These are phyloP conservation scores for Leishmania arabica DNA, from an alignment of 208 protist genomes.

Conservation along the genomic window DNA sequence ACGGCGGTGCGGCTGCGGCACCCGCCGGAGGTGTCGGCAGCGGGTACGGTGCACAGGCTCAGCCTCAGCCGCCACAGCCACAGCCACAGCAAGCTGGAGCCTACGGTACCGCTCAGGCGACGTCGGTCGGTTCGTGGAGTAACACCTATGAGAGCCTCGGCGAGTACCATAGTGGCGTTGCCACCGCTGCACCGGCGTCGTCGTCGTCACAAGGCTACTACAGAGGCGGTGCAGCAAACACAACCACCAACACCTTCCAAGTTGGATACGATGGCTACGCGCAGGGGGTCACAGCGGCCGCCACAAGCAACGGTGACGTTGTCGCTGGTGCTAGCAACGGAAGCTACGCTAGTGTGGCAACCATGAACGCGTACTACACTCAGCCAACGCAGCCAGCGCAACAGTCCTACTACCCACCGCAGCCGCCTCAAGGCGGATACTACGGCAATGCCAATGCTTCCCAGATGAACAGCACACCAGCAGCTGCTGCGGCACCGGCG, in stretches of 20 bases:
- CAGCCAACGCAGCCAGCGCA: background rate
- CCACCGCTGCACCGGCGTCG: background rate
- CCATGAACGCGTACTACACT: background rate
- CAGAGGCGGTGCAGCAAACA: background rate
- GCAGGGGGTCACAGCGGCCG: background rate
- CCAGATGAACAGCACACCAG: background rate
- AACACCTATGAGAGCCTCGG: background rate
- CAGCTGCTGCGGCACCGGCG: constrained; percentile 2
- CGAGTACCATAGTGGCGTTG: constrained; percentile 3
- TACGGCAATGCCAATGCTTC: constrained; percentile 9
- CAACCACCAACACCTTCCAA: background rate
- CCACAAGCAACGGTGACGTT: background rate
- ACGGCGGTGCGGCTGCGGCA: background rate
- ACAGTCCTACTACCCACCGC: constrained; percentile 23
- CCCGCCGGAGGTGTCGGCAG: background rate
- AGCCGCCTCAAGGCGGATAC: constrained; percentile 26
- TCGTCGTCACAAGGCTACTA: background rate
- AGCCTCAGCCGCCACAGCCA: background rate
- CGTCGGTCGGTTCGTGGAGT: constrained; percentile 1
- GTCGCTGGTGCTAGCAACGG: background rate
- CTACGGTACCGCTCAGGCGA: background rate
- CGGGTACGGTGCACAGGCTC: constrained; percentile 6
- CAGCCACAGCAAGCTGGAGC: background rate
- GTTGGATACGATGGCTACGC: background rate
- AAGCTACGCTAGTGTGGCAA: constrained; percentile 8